Evolutionary conservation across 768 basidiomycete species (phyloP), one percentile per base, ranked within the genome.

Genomic region (Crucibulum laeve): DNA sequence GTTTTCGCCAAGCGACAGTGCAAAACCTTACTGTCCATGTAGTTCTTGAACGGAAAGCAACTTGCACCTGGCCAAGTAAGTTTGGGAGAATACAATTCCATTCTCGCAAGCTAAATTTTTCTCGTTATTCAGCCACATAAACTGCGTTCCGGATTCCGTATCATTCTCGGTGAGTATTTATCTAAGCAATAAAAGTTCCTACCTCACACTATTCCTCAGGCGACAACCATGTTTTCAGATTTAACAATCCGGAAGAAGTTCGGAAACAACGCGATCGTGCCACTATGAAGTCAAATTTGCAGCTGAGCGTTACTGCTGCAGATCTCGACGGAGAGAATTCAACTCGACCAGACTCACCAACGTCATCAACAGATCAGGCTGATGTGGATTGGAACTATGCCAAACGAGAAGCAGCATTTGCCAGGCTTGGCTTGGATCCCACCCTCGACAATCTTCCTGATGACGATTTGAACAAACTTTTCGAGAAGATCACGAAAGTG

Each of bases 331-430:
- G 68, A 13, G 69, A 67, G 43, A 71, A 76, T 17, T 76, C 75
- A 10, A 80, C 86, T 6, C 80, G 88, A n/a, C 89, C 91, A 2
- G 83, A 83, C 34, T 90, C 90, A 4, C 85, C 87, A 1, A 82
- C 82, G 10, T 86, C 85, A 1, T 77, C 77, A 3, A 77, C 78
- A 18, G 84, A 78, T 43, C 52, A 60, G 42, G 72, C 79, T 21
- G 87, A 91, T 50, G 87, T 92, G 34, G 96, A 99, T 61, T 99
- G 96, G 96, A 88, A 82, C n/a, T 98, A 84, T 61, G 96, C 96
- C 4, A 88, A 90, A 59, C 80, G 93, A 5, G 96, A 99, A 64
- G 93, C 93, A 4, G 94, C 91, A 3, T 73, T 93, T 26, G 87
- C 90, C 1, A 76, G 86, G 38, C 71, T 96, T 14, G 93, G 93